Evolutionary conservation across 352 stramenopile species (phyloP).

Genomic region (Pilasporangium apinafurcum): DNA sequence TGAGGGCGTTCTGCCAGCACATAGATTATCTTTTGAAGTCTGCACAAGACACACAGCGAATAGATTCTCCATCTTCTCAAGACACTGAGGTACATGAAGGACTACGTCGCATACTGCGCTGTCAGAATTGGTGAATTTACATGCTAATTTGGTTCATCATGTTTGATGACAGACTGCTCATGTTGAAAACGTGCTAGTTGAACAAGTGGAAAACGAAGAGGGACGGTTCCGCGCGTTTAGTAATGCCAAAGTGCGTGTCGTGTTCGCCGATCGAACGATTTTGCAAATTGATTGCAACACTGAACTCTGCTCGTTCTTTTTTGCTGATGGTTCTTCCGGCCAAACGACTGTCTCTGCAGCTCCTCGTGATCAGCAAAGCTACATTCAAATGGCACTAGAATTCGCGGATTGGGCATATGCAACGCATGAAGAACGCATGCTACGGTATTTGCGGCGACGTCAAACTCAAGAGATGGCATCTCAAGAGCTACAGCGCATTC

Average conservation of each 20-base stretch:
- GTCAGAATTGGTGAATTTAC: too few relatives aligned
- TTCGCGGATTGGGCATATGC: slow-evolving; percentile 66
- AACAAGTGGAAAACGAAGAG: slow-evolving; percentile 35
- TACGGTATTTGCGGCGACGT: slow-evolving; percentile 23
- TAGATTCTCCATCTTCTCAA: not conserved
- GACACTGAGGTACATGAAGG: slow-evolving; percentile 2
- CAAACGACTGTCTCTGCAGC: slow-evolving; percentile 33
- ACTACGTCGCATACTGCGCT: too few relatives aligned
- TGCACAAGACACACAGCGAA: slow-evolving; percentile 5
- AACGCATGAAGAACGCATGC: slow-evolving; percentile 42
- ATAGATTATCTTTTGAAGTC: slow-evolving; percentile 3
- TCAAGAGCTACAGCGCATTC: slow-evolving; percentile 37
- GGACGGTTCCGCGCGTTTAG: slow-evolving; percentile 63
- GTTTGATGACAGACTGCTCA: not conserved
- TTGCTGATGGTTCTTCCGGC: slow-evolving; percentile 28
- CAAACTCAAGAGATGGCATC: slow-evolving; percentile 16
- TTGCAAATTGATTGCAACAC: slow-evolving; percentile 32
- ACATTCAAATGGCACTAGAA: slow-evolving; percentile 46
- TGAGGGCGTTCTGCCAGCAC: slow-evolving; percentile 5
- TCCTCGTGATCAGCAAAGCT: slow-evolving; percentile 26
- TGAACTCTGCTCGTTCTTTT: slow-evolving; percentile 43
- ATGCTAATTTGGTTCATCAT: too few relatives aligned
- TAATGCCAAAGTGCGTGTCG: slow-evolving; percentile 53
- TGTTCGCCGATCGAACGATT: slow-evolving; percentile 71
- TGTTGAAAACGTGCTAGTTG: slow-evolving; percentile 9